phyloP scores from a whole-genome alignment of 371 early-diverging fungal species.

The Mucor indicus region DNA sequence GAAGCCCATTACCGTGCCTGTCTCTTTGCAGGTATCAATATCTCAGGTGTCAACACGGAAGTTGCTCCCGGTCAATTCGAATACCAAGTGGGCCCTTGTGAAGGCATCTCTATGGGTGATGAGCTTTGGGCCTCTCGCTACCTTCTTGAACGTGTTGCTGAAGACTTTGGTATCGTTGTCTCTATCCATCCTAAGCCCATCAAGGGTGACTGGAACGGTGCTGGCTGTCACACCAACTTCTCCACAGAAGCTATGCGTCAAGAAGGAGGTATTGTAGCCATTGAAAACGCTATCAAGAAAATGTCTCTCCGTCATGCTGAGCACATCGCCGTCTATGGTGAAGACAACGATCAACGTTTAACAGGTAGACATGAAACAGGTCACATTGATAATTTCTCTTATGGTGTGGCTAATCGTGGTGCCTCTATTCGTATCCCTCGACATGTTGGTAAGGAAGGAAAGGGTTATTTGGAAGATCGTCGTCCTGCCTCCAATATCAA shows the following conservation, averaged over 20 bases:
- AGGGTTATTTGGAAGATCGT: constrained; percentile 62
- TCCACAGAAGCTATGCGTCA: constrained; percentile 61
- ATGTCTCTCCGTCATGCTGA: constrained; percentile 47
- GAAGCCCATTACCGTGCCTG: constrained; percentile 64
- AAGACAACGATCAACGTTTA: constrained; percentile 61
- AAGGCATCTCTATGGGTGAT: constrained; percentile 56
- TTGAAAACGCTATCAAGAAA: constrained; percentile 57
- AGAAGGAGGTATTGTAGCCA: constrained; percentile 53
- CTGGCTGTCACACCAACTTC: constrained; percentile 55
- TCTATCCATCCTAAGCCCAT: constrained; percentile 58
- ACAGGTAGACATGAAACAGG: constrained; percentile 65
- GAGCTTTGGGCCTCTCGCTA: constrained; percentile 59
- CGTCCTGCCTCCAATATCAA: constrained; percentile 67
- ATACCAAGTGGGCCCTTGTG: constrained; percentile 61
- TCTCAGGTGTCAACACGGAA: constrained; percentile 57
- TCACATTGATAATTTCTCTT: constrained; percentile 54
- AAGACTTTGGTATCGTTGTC: constrained; percentile 59
- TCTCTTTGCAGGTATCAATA: constrained; percentile 55
- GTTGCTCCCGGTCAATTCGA: constrained; percentile 64
- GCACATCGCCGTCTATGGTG: constrained; percentile 66
- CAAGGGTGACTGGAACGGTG: constrained; percentile 61
- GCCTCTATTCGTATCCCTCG: constrained; percentile 69
- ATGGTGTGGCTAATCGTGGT: constrained; percentile 64
- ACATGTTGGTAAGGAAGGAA: constrained; percentile 57
- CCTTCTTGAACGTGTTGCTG: constrained; percentile 54